These are phyloP conservation scores for Diaporthe aspalathi DNA, from an alignment of 2,329 filamentous ascomycete species.

Conservation along the genomic window DNA sequence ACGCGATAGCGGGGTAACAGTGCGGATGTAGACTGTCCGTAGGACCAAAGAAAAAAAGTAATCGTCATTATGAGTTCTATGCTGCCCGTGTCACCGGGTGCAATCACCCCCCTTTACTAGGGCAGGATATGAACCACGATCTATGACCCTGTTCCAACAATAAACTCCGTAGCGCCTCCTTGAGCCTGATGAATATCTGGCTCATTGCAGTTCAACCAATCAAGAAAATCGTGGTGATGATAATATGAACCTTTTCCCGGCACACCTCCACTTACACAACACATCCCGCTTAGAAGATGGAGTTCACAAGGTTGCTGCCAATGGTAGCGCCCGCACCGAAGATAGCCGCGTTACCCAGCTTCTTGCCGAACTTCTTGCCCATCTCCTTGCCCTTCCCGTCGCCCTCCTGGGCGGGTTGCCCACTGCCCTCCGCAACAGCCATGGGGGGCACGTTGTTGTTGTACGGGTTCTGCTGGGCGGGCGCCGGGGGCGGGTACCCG, in stretches of 20 bases:
- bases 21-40: not conserved
- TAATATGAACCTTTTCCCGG: not conserved
- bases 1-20: not conserved
- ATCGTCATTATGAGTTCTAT: constrained; percentile 26
- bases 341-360: constrained; percentile 84
- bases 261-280: no score
- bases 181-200: not conserved
- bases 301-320: constrained; percentile 89
- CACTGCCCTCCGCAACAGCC: constrained; percentile 71
- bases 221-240: not conserved
- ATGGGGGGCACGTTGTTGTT: constrained; percentile 79
- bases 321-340: constrained; percentile 94
- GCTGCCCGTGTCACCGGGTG: not conserved
- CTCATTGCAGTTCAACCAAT: not conserved
- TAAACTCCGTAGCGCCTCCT: constrained; percentile 28
- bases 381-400: constrained; percentile 75
- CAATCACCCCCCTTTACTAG: not conserved
- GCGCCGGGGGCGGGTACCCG: constrained; percentile 56
- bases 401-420: constrained; percentile 53
- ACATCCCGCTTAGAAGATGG: constrained; percentile 75
- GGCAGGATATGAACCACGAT: constrained; percentile 8
- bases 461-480: constrained; percentile 69
- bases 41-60: not conserved
- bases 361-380: constrained; percentile 97
- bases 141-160: not conserved